Base-by-base conservation (phyloP, 2,329 filamentous ascomycete genomes). In the Fusarium subglutinans region DNA sequence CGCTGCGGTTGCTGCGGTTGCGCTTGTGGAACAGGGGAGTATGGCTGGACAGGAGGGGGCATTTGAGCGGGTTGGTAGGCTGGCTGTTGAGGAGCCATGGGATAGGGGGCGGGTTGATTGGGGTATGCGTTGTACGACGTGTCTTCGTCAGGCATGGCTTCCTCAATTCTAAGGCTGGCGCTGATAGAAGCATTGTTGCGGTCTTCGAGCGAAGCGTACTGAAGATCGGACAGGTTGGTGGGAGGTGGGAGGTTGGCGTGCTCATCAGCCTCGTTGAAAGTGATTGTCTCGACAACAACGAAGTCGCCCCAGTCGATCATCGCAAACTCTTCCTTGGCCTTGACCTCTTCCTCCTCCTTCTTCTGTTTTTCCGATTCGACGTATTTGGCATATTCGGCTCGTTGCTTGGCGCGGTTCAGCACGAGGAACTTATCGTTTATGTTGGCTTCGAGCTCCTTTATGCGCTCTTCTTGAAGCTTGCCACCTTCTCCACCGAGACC, bases 231-330 rank as follows among this genome's bases (percentile, higher is more conserved):
- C 47, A 98, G 90, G 10, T 93, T 95, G 8, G 94, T 96, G 3
- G 96, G 96, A 4, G 95, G 93, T 38, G 96, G 95, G 17, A 99
- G 90, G 73, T 96, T 92, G 43, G 91, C 90, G 72, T 93, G 90
- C 76, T 98, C 95, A 81, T 99, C 96, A 44, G 90, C 89, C 76
- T 98, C 95, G 66, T 91, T 95, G 82, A 99, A 99, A 22, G 94
- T 87, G 61, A 99, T 95, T 2, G 95, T 98, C 83, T 98, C 96
- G 50, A 98, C 95, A 26, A 99, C 93, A 40, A 96, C 92, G 78
- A 99, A 99, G 81, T 98, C 96, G 80, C 97, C 94, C 96, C 96
- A 99, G 82, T 99, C 96, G 72, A 99, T 96, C 77, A 96, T 93
- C 3, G 93, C 93, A 82, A 96, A 91, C 61, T 90, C 87, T 28